Evolutionary conservation across 148 eudicot species (phyloP).

Genomic region (Polygonum aviculare): DNA sequence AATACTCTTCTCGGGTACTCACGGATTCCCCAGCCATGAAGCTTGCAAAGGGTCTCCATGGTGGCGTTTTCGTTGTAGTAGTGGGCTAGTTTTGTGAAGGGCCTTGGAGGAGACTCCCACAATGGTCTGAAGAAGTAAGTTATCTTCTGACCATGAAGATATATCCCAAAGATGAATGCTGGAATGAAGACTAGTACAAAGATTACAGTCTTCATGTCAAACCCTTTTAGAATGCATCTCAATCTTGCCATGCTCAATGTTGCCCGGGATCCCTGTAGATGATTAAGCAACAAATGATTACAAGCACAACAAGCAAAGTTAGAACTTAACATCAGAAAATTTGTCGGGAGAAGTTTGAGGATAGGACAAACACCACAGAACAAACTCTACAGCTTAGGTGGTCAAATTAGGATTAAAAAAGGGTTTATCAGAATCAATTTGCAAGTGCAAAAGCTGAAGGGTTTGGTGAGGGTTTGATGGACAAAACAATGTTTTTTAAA

Average conservation of each 20-base stretch:
- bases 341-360: not conserved
- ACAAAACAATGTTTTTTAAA: not conserved
- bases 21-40: slow-evolving; percentile 50
- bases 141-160: slow-evolving; percentile 48
- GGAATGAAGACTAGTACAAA: slow-evolving; percentile 33
- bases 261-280: slow-evolving; percentile 22
- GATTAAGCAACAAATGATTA: not conserved
- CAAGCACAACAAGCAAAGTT: not conserved
- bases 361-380: not conserved
- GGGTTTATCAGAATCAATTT: not conserved
- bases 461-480: slow-evolving; percentile 6
- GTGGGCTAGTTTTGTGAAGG: slow-evolving; percentile 35
- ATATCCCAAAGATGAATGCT: slow-evolving; percentile 18
- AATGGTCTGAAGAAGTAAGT: slow-evolving; percentile 44
- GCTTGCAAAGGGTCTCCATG: slow-evolving; percentile 47
- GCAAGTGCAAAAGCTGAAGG: not conserved
- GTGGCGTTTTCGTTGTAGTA: slow-evolving; percentile 40
- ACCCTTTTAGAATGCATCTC: slow-evolving; percentile 27
- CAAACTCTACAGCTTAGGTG: not conserved
- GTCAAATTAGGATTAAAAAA: not conserved
- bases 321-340: not conserved
- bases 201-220: slow-evolving; percentile 25
- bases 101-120: slow-evolving; percentile 54
- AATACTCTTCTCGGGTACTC: slow-evolving; percentile 52
- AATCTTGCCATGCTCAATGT: slow-evolving; percentile 31